Evolutionary conservation across 176 grass and related monocot species (phyloP), one percentile per base, ranked within the genome.

Genomic region (Miscanthus lutarioriparius): DNA sequence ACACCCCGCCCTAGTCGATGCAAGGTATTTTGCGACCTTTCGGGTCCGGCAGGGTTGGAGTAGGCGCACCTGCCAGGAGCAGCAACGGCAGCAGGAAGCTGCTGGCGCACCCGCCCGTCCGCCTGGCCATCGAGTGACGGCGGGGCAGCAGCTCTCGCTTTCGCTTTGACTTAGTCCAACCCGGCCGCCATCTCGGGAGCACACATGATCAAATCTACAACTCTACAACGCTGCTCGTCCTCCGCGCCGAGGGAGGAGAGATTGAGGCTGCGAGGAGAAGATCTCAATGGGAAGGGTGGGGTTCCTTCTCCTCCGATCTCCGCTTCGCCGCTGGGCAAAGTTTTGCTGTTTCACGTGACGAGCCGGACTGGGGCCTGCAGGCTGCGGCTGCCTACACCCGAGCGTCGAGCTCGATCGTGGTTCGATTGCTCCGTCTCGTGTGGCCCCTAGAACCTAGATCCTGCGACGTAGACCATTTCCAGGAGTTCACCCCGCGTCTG

Each of bases 51-150:
- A 35, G 20, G 36, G 23, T 41, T 1, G 63, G 41, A 41, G n/a
- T 75, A 69, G 20, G 10, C 76, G 20, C 41, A 94, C 92, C 89
- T 80, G 79, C 78, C 61, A 94, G 83, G 10, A 94, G 89, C 56
- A 94, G 35, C 74, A 87, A 58, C 56, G 89, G 89, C 65, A 94
- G 87, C 43, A 94, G 71, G 80, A 84, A 89, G 40, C 80, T 41
- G 67, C 84, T 86, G 71, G 67, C 83, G 66, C 53, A 87, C 22
- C 86, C 86, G 67, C 87, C 80, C 47, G 78, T 64, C 33, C 76
- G 89, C 76, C 84, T 49, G 76, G 89, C 87, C 92, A 94, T 91
- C 72, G 47, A 77, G 43, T 66, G 66, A 71, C 70, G 25, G 28
- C 62, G 79, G 26, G 74, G 26, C 33, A 15, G 75, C 70, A 14